These are phyloP conservation scores for Xylaria sp. DNA, from an alignment of 2,329 filamentous ascomycete species.

Conservation along the genomic window DNA sequence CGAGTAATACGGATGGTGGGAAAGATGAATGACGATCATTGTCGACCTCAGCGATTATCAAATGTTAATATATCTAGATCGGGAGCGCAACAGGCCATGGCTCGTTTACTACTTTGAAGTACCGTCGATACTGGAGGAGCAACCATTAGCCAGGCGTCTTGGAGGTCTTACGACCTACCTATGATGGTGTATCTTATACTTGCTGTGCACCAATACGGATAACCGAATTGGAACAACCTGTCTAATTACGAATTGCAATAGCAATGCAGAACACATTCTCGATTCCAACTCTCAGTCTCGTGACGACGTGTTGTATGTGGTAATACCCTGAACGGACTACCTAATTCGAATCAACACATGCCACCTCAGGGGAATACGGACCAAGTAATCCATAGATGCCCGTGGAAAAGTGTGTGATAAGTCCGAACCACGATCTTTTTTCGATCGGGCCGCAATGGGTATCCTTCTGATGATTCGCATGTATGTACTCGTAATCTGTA, in stretches of 20 bases:
- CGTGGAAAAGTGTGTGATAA: neutral
- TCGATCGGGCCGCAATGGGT: neutral
- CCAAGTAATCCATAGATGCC: neutral
- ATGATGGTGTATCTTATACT: slow-evolving; percentile 59
- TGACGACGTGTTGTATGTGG: neutral
- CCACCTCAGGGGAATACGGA: too few species aligned
- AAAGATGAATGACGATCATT: neutral
- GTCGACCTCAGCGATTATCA: neutral
- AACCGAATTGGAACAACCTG: neutral
- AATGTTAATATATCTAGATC: slow-evolving; percentile 1
- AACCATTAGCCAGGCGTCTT: slow-evolving; percentile 82
- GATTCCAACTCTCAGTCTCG: too few species aligned
- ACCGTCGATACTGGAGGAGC: neutral
- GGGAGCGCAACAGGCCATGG: neutral
- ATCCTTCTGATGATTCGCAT: neutral
- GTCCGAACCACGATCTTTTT: neutral
- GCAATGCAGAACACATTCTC: too few species aligned
- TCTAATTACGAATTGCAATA: neutral
- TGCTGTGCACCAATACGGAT: neutral
- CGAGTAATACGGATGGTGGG: neutral
- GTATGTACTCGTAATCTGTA: too few species aligned
- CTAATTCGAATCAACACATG: too few species aligned
- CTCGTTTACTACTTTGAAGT: neutral
- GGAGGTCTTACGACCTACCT: slow-evolving; percentile 52
- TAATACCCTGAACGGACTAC: too few species aligned